phyloP scores from a whole-genome alignment of 2,329 filamentous ascomycete species.

The Fusarium sp. region DNA sequence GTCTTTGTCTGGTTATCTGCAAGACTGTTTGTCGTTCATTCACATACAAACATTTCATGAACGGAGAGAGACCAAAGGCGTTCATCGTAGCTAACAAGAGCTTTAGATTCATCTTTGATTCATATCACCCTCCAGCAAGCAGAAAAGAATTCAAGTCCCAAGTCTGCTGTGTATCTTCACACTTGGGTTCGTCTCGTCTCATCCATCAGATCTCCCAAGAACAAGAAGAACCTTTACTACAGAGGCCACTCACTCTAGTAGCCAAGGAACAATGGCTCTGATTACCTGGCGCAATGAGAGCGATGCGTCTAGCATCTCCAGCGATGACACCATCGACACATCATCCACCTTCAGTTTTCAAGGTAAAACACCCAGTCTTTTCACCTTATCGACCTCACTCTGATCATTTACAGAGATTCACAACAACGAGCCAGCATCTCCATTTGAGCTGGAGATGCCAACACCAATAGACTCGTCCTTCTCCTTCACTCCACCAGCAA shows the following conservation, averaged over 20 bases:
- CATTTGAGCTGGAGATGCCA: background rate
- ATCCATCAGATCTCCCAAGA: background rate
- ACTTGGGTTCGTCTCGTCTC: background rate
- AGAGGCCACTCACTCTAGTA: background rate
- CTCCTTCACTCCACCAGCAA: background rate
- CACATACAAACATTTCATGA: background rate
- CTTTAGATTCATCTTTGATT: background rate
- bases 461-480: background rate
- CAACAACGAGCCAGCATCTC: background rate
- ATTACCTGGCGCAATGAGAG: background rate
- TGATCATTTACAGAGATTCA: background rate
- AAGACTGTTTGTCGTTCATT: background rate
- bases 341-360: background rate
- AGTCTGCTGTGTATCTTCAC: background rate
- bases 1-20: background rate
- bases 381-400: background rate
- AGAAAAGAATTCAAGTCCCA: background rate
- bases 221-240: fast-evolving
- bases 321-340: background rate
- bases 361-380: background rate
- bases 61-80: background rate
- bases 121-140: background rate
- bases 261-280: background rate
- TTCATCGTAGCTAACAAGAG: background rate
- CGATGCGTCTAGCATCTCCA: background rate